Base-by-base conservation (phyloP, 305 asterid genomes). In the Petunia hybrid region DNA sequence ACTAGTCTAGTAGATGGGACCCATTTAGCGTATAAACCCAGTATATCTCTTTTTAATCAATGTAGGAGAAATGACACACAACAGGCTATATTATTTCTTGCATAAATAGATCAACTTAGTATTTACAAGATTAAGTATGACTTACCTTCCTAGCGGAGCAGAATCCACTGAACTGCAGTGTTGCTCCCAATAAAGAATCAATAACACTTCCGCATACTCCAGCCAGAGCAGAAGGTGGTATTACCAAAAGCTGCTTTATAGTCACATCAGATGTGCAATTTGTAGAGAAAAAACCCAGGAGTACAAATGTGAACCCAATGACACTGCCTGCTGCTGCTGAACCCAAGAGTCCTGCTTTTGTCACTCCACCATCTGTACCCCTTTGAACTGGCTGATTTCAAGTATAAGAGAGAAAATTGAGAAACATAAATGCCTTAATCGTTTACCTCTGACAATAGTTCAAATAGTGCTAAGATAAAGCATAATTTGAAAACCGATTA, bases 351-450 rank as follows among this genome's bases (percentile, higher is more conserved):
- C 98, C 99, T 12, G 95, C 87, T 89, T 82, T 90, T 65, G 99
- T 95, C 66, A 95, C 97, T 41, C 98, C 99, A 55, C 99, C 99
- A 83, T 95, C 91, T 82, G 99, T 95, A 59, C 99, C 99, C 91
- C 89, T 92, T 75, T 89, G 92, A 83, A 95, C 99, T 5, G 93
- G 90, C 98, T 95, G 96, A 22, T 81, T 79, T 82, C 71, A 68
- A 48, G 62, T 73, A 51, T 7, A 70, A 73, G 2, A 45, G 45
- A 51, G 35, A 73, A 51, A 73, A 22, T 22, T 48, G 78, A 73
- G 63, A 73, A 73, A 73, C 78, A 36, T 51, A 51, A 22, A 45
- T 46, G 42, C 51, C 46, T 1, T 35, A 51, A 51, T 35, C 78
- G 35, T 73, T 59, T 39, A 73, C 7, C 63, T 8, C 78, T 3